Percentiles rank a stretch among this genome's conserved stretches.
Conservation (phyloP, 495 filamentous ascomycete genomes). For the Cryomyces minteri region DNA sequence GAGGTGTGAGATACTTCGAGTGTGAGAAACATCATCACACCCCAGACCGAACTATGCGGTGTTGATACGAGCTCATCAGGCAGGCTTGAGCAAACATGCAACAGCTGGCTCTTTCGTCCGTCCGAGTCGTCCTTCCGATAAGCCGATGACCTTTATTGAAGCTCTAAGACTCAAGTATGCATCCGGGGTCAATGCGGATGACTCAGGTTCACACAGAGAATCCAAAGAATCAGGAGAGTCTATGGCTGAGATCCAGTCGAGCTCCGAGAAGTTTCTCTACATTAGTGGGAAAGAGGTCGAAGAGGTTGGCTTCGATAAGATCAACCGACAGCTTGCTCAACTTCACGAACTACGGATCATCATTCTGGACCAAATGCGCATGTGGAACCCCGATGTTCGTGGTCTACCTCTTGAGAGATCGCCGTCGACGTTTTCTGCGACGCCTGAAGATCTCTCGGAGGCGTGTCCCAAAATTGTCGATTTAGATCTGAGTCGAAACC, state of each 20-base stretch:
- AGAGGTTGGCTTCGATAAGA: constrained; percentile 93
- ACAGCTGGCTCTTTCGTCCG: constrained; percentile 76
- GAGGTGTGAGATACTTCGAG: constrained; percentile 62
- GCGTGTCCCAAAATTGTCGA: constrained; percentile 44
- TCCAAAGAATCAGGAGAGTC: too few relatives aligned
- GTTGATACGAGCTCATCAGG: constrained; percentile 1
- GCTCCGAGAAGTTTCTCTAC: constrained; percentile 29
- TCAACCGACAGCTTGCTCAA: constrained; percentile 56
- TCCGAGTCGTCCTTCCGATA: constrained; percentile 49
- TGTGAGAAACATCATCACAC: constrained; percentile 31
- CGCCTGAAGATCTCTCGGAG: constrained; percentile 6
- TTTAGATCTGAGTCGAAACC: constrained; percentile 72
- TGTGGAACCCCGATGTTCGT: constrained; percentile 28
- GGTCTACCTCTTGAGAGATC: constrained; percentile 2
- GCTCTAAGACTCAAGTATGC: constrained; percentile 74
- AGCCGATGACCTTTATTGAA: constrained; percentile 51
- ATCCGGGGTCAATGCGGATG: constrained; percentile 22
- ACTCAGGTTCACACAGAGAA: not conserved
- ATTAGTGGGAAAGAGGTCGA: constrained; percentile 81
- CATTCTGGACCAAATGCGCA: constrained; percentile 54
- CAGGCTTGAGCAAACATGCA: constrained; percentile 45
- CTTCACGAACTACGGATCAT: constrained; percentile 63
- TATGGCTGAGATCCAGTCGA: too few relatives aligned
- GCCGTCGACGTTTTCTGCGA: not conserved
- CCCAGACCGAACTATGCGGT: not conserved